Percentiles rank a stretch among this genome's conserved stretches.
phyloP scores from a whole-genome alignment of 192 early-diverging fungal species.

The Mortierella alpina region DNA sequence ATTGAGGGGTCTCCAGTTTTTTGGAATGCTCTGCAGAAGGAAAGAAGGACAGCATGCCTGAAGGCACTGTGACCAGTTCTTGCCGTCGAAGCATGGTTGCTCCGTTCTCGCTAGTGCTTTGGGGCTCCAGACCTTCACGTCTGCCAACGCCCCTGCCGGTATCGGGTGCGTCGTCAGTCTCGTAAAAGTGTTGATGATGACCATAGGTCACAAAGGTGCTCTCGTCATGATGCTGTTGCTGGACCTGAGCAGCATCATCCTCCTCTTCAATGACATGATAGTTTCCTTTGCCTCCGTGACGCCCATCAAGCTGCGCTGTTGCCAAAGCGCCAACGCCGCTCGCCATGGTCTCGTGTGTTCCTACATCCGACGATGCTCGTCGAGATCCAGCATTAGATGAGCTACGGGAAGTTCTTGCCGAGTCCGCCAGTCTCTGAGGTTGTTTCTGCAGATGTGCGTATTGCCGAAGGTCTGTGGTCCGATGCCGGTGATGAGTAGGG shows the following conservation, averaged over 20 bases:
- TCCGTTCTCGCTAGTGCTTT: not conserved
- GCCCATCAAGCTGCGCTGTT: not conserved
- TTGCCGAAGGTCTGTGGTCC: constrained; percentile 33
- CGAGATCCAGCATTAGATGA: constrained; percentile 30
- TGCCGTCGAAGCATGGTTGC: constrained; percentile 24
- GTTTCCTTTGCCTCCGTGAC: not conserved
- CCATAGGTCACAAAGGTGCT: constrained; percentile 28
- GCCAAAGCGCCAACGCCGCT: not conserved
- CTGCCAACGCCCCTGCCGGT: not conserved
- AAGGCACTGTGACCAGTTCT: constrained; percentile 40
- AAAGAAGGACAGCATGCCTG: constrained; percentile 40
- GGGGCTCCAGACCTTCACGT: not conserved
- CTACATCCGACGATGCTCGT: constrained; percentile 26
- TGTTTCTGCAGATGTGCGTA: constrained; percentile 17
- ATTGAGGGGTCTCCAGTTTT: constrained; percentile 41
- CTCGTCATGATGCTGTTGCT: not conserved
- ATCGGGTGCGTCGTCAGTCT: constrained; percentile 8
- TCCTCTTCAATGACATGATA: constrained; percentile 4
- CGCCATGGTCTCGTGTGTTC: not conserved
- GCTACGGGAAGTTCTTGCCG: constrained; percentile 1
- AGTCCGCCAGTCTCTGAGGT: not conserved
- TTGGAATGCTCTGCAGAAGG: constrained; percentile 42
- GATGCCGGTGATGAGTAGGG: constrained; percentile 40
- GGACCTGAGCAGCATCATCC: not conserved
- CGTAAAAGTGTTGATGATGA: constrained; percentile 37